phyloP scores from a whole-genome alignment of 1,284 basidiomycete species.

The Ustilago trichophora region DNA sequence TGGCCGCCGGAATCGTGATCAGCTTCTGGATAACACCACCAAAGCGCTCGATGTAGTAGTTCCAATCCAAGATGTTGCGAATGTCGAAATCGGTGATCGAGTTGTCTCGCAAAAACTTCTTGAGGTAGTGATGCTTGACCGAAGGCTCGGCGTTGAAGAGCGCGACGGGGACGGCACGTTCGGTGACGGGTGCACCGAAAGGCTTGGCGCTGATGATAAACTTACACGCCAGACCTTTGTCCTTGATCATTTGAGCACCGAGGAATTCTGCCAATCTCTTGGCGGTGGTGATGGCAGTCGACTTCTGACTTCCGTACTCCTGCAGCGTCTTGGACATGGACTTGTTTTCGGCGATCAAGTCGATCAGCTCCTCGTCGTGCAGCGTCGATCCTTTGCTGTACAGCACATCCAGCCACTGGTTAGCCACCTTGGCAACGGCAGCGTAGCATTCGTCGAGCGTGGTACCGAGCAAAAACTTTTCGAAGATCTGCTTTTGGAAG shows the following conservation, averaged over 20 bases:
- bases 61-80: slow-evolving; percentile 95
- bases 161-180: slow-evolving; percentile 95
- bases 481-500: slow-evolving; percentile 98
- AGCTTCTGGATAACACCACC: slow-evolving; percentile 99
- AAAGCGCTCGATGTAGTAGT: slow-evolving; percentile 96
- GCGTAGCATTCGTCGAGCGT: slow-evolving; percentile 96
- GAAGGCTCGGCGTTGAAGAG: slow-evolving; percentile 95
- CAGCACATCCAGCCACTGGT: slow-evolving; percentile 97
- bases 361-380: slow-evolving; percentile 90
- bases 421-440: slow-evolving; percentile 89
- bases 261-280: slow-evolving; percentile 94
- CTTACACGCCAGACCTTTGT: slow-evolving; percentile 97
- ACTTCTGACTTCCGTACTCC: slow-evolving; percentile 96
- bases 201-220: slow-evolving; percentile 98
- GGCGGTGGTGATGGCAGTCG: slow-evolving; percentile 96
- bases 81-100: slow-evolving; percentile 88
- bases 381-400: slow-evolving; percentile 85
- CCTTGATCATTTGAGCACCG: slow-evolving; percentile 98
- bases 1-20: slow-evolving; percentile 98
- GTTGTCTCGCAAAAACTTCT: slow-evolving; percentile 96
- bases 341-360: slow-evolving; percentile 97
- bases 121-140: slow-evolving; percentile 88
- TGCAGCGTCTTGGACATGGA: slow-evolving; percentile 97
- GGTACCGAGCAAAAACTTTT: slow-evolving; percentile 90
- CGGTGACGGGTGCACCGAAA: slow-evolving; percentile 91